Conservation (phyloP, 768 basidiomycete species). For the Mycena leptocephala region DNA sequence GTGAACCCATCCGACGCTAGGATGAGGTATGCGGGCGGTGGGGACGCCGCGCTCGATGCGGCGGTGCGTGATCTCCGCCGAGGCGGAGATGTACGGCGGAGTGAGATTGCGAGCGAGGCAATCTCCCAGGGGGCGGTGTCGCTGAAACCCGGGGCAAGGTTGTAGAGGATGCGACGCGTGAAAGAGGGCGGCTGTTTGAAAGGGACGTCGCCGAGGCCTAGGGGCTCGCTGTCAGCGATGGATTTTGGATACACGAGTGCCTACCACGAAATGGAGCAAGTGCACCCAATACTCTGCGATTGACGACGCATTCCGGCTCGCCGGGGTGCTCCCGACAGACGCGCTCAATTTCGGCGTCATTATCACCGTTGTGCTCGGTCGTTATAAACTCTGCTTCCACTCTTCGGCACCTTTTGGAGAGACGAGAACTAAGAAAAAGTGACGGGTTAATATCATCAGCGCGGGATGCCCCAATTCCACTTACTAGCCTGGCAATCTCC, state of each 20-base stretch:
- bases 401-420: slow-evolving; percentile 61
- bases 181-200: slow-evolving; percentile 84
- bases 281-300: slow-evolving; percentile 82
- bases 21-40: slow-evolving; percentile 68
- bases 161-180: slow-evolving; percentile 77
- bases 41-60: slow-evolving; percentile 49
- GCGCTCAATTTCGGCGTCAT: slow-evolving; percentile 76
- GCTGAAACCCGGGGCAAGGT: slow-evolving; percentile 74
- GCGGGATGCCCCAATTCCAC: slow-evolving; percentile 41
- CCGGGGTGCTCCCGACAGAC: slow-evolving; percentile 77
- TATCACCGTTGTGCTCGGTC: slow-evolving; percentile 80
- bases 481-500: slow-evolving; percentile 87
- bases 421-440: slow-evolving; percentile 64
- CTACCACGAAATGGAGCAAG: slow-evolving; percentile 85
- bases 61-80: slow-evolving; percentile 76
- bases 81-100: slow-evolving; percentile 77
- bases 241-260: slow-evolving; percentile 11
- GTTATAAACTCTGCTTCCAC: slow-evolving; percentile 79
- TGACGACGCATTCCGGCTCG: slow-evolving; percentile 78
- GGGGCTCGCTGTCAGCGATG: not conserved
- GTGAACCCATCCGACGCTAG: slow-evolving; percentile 79
- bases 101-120: slow-evolving; percentile 75
- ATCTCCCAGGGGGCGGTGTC: slow-evolving; percentile 78
- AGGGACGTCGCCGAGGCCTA: slow-evolving; percentile 80
- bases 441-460: slow-evolving; percentile 18